Conservation (phyloP, 2,329 filamentous ascomycete genomes). For the Lecanicillium sp. region DNA sequence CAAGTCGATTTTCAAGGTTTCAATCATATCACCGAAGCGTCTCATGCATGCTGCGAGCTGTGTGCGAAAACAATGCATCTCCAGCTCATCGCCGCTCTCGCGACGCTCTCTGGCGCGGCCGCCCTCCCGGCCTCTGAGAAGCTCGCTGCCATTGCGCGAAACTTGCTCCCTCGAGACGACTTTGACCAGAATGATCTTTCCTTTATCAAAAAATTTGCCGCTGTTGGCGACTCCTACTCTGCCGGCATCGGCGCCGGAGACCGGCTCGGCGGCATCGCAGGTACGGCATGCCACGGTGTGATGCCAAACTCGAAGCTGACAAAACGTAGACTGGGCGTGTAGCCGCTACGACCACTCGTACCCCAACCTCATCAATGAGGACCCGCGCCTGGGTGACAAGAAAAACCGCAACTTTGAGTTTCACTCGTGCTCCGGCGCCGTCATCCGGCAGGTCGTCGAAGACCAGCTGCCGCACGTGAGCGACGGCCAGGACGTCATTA, state of each 20-base stretch:
- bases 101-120: background rate
- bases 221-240: conserved; percentile 18
- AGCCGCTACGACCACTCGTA: conserved; percentile 15
- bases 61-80: too few relatives aligned
- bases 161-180: conserved; percentile 1
- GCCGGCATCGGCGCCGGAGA: conserved; percentile 17
- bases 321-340: conserved; percentile 14
- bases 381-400: conserved; percentile 13
- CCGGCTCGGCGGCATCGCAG: conserved; percentile 7
- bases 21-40: too few relatives aligned
- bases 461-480: conserved; percentile 14
- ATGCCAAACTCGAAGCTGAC: background rate
- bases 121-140: background rate
- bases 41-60: too few relatives aligned
- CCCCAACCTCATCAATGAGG: conserved; percentile 14
- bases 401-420: conserved; percentile 15
- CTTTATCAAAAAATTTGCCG: conserved; percentile 15
- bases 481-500: conserved; percentile 3
- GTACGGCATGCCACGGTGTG: background rate
- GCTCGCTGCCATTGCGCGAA: background rate
- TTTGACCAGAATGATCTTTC: conserved; percentile 13
- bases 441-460: conserved; percentile 11
- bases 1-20: too few relatives aligned
- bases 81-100: too few relatives aligned
- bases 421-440: conserved; percentile 17